Percentiles rank a stretch among this genome's conserved stretches.
phyloP scores from a whole-genome alignment of 1,284 basidiomycete species.

The Cystobasidium sp. region DNA sequence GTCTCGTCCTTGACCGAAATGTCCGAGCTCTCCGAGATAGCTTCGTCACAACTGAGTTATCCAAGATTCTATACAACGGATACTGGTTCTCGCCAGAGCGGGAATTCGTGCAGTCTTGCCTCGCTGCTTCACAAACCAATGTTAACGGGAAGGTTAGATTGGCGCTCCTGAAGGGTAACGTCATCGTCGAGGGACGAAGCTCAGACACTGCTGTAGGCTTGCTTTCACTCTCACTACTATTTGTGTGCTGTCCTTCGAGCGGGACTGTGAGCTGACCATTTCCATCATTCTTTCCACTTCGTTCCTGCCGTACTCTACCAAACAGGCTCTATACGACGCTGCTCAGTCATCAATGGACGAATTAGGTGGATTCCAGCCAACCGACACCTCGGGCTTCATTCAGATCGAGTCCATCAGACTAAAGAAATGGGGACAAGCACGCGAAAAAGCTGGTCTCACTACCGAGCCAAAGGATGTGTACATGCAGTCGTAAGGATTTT shows the following conservation, averaged over 20 bases:
- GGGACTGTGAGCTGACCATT: neutral
- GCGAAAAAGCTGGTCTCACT: conserved; percentile 43
- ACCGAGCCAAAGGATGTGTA: conserved; percentile 44
- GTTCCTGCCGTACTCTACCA: neutral
- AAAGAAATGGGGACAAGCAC: conserved; percentile 73
- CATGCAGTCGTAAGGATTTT: neutral
- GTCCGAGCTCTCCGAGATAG: conserved; percentile 93
- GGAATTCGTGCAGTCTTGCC: conserved; percentile 87
- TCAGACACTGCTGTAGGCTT: conserved; percentile 72
- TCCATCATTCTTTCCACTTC: neutral
- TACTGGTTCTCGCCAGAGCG: conserved; percentile 90
- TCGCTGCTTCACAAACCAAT: conserved; percentile 90
- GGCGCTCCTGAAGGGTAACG: conserved; percentile 95
- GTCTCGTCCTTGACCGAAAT: conserved; percentile 94
- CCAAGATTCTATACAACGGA: conserved; percentile 93
- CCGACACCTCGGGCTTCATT: conserved; percentile 90
- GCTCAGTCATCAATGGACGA: conserved; percentile 99
- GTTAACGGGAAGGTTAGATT: conserved; percentile 92
- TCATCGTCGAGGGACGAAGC: conserved; percentile 87
- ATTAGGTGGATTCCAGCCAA: conserved; percentile 93
- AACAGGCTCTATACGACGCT: conserved; percentile 89
- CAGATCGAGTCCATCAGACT: conserved; percentile 93
- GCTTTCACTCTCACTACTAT: neutral
- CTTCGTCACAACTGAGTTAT: conserved; percentile 88
- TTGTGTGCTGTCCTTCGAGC: conserved; percentile 6